Conservation (phyloP, 208 protist genomes). For the Crithidia expoeki region DNA sequence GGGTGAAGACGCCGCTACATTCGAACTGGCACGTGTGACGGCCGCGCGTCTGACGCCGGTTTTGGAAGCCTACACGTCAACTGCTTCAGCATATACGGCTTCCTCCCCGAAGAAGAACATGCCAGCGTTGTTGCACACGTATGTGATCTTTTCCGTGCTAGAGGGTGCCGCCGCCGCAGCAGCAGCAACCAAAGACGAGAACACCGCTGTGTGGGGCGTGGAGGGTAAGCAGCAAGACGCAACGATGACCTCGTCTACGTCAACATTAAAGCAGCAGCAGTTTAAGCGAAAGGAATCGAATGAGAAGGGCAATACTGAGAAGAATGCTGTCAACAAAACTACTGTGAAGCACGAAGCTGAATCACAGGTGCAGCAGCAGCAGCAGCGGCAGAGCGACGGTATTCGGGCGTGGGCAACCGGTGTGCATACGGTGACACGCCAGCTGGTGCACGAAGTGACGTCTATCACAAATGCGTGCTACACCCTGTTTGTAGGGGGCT, state of each 20-base stretch:
- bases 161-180: slow-evolving; percentile 10
- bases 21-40: slow-evolving; percentile 14
- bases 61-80: slow-evolving; percentile 6
- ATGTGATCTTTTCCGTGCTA: slow-evolving; percentile 61
- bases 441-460: slow-evolving; percentile 47
- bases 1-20: slow-evolving; percentile 22
- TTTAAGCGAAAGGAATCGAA: background rate
- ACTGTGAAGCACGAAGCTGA: background rate
- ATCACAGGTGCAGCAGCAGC: background rate
- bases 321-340: background rate
- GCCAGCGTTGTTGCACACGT: slow-evolving; percentile 14
- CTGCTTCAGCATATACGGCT: background rate
- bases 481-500: slow-evolving; percentile 8
- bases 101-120: background rate
- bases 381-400: background rate
- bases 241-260: background rate
- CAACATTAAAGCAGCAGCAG: background rate
- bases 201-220: background rate
- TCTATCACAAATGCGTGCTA: slow-evolving; percentile 34
- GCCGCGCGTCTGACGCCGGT: slow-evolving; percentile 18
- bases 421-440: slow-evolving; percentile 50
- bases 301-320: background rate
- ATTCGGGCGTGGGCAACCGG: slow-evolving; percentile 28
- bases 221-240: background rate
- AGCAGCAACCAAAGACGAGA: background rate